phyloP scores from a whole-genome alignment of 768 basidiomycete species.

The Hydnomerulius pinastri region DNA sequence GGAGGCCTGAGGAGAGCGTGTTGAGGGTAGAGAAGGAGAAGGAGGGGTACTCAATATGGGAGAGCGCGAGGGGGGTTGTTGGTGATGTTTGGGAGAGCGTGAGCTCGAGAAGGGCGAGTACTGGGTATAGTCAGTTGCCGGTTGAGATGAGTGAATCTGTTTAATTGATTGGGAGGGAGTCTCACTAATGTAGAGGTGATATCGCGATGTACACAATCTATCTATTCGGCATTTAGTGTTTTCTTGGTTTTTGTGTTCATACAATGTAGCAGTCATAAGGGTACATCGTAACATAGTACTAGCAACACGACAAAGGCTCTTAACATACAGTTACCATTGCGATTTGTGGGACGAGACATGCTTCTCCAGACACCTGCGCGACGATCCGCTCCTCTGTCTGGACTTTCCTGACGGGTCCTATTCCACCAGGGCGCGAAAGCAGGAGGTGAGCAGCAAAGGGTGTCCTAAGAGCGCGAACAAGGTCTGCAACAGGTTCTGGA shows the following conservation, averaged over 20 bases:
- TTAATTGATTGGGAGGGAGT: background rate
- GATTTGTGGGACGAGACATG: background rate
- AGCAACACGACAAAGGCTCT: background rate
- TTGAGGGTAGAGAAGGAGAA: slow-evolving; percentile 64
- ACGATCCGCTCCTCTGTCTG: background rate
- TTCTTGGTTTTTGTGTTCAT: background rate
- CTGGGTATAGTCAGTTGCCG: slow-evolving; percentile 71
- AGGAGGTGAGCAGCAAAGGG: background rate
- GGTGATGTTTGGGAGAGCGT: slow-evolving; percentile 51
- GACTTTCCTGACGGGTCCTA: background rate
- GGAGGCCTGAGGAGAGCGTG: slow-evolving; percentile 64
- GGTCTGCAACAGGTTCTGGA: background rate
- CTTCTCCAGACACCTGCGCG: background rate
- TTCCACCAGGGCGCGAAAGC: background rate
- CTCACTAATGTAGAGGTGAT: background rate
- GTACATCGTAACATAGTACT: too few relatives aligned
- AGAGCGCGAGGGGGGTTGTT: slow-evolving; percentile 43
- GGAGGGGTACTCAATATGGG: slow-evolving; percentile 38
- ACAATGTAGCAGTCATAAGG: too few relatives aligned
- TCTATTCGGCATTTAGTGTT: background rate
- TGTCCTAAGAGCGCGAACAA: background rate
- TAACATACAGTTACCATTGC: background rate
- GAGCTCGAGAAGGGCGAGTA: slow-evolving; percentile 40
- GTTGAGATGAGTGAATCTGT: slow-evolving; percentile 58
- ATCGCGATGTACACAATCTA: slow-evolving; percentile 1